These are phyloP conservation scores for Hyparrhenia diplandra DNA, from an alignment of 176 grass and related monocot genomes.

Conservation along the genomic window DNA sequence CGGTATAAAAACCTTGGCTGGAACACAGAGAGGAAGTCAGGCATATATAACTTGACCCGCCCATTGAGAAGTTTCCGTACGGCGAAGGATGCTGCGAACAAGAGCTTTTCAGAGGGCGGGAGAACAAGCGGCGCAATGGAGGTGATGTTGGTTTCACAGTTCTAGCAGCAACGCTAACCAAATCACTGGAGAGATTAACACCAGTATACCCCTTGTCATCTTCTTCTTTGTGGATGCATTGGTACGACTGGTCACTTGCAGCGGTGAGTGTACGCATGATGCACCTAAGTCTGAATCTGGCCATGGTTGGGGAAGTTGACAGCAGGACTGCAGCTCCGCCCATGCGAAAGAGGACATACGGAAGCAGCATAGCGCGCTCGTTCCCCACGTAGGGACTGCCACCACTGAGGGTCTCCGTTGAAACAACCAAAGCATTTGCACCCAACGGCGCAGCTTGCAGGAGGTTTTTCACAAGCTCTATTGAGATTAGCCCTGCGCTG, in stretches of 20 bases:
- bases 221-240: slow-evolving; percentile 15
- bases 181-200: not conserved
- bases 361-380: slow-evolving; percentile 1
- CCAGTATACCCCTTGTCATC: not conserved
- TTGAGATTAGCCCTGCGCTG: too few relatives aligned
- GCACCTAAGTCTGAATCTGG: not conserved
- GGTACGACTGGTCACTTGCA: not conserved
- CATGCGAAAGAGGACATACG: not conserved
- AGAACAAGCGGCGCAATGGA: not conserved
- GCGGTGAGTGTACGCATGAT: not conserved
- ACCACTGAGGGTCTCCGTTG: not conserved
- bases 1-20: too few relatives aligned
- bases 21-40: slow-evolving; percentile 42
- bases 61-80: not conserved
- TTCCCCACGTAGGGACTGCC: not conserved
- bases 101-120: slow-evolving; percentile 2
- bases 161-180: not conserved
- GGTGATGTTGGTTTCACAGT: not conserved
- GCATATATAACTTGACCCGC: slow-evolving; percentile 20
- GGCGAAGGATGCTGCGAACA: not conserved
- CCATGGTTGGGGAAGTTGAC: not conserved
- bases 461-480: too few relatives aligned
- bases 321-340: slow-evolving; percentile 5
- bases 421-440: not conserved
- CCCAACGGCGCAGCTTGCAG: slow-evolving; percentile 6